Evolutionary conservation across 2,329 filamentous ascomycete species (phyloP), one percentile per base, ranked within the genome.

Genomic region (Epichloe brachyelytri): DNA sequence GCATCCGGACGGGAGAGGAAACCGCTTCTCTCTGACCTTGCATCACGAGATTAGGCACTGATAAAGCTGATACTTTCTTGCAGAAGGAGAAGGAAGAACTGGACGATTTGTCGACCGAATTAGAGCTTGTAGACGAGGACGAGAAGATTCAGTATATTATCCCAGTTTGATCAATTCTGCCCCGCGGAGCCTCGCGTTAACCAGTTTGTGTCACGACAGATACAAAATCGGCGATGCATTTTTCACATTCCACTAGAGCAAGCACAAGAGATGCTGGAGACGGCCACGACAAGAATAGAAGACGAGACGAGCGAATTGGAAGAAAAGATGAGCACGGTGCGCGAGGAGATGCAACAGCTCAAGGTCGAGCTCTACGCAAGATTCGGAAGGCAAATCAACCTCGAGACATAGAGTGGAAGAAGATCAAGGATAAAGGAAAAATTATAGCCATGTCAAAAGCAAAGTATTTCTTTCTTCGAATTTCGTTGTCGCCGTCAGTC

Each of bases 61-160:
- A 22, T 46, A 22, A 53, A 43, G 10, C 22, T 30, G 39, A 62
- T 54, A 50, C 45, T 51, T 43, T 38, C 8, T 17, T 15, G 50
- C 63, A 97, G 91, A 97, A 97, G 74, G 91, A 97, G 68, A 97
- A 96, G 71, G 93, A 98, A 69, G 93, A 97, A 64, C 79, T 97
- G 3, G 90, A 97, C 65, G 93, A 98, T 67, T 79, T 98, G 50
- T 85, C 85, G 2, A 87, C 78, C 50, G 93, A 98, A 67, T 77
- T 98, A 45, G 93, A 98, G 70, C 80, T 98, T 17, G 88, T 88
- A 49, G 91, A 97, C 66, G 93, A 98, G 67, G 91, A 97, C 60
- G 89, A 95, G 49, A 82, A 86, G 62, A 83, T 98, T 20, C 90
- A 88, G 86, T 96, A 77, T 66, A 83, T 33, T 72, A 15, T 37